Evolutionary conservation across 179 eudicot genomes (phyloP).

Genomic region (Sideroxylon spinosum): DNA sequence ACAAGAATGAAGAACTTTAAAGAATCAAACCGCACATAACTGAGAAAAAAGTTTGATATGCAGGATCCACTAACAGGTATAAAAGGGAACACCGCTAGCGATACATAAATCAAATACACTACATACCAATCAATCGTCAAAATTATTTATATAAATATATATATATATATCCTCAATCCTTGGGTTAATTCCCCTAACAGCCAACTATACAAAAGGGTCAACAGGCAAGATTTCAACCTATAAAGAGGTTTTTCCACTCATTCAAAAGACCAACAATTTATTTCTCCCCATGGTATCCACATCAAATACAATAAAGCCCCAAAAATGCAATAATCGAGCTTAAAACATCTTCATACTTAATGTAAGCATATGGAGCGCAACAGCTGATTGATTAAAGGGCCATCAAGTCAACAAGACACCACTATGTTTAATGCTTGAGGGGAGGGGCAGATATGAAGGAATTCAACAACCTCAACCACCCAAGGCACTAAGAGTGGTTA

Average conservation of each 20-base stretch:
- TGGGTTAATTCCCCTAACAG: not conserved
- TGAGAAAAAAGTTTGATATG: not conserved
- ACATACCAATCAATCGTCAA: not conserved
- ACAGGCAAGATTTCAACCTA: not conserved
- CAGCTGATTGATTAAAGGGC: not conserved
- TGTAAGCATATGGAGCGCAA: not conserved
- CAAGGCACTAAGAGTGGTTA: not conserved
- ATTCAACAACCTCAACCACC: not conserved
- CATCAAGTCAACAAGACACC: not conserved
- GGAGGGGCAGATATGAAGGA: not conserved
- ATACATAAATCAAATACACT: not conserved
- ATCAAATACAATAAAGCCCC: not conserved
- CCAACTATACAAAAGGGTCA: not conserved
- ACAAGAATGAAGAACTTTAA: not conserved
- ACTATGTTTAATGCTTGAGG: not conserved
- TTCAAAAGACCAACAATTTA: conserved; percentile 1
- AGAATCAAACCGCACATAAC: not conserved
- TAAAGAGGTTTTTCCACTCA: not conserved
- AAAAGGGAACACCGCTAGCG: not conserved
- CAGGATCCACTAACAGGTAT: not conserved
- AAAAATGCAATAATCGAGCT: not conserved
- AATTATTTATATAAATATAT: no score
- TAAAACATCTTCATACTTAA: not conserved
- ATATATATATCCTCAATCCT: not conserved
- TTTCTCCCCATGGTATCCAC: not conserved